Evolutionary conservation across 2,329 filamentous ascomycete genomes (phyloP), one percentile per base, ranked within the genome.

Genomic region (Colletotrichum chlorophyti): DNA sequence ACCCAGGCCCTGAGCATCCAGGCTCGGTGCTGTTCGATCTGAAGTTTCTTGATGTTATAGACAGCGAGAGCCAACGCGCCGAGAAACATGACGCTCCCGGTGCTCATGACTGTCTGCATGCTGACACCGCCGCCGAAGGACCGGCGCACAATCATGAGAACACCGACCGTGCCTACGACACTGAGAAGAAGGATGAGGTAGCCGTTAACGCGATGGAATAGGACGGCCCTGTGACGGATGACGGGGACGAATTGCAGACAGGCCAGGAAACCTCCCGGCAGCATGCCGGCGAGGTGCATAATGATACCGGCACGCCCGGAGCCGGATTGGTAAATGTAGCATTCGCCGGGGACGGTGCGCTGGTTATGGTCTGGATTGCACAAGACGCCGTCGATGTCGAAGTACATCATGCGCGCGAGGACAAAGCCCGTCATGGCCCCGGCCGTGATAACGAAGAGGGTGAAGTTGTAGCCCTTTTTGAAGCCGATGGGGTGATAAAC

Each of bases 1-100:
- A 80, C 71, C 80, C 80, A 82, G 7, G 79, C 75, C 19, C 85
- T 69, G 26, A 88, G 65, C 85, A 88, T 88, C 85, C 84, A 88
- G 3, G 83, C 82, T 1, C 85, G 77, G 60, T 88, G 85, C 64
- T 87, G 80, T 27, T 87, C 83, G 45, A 90, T 83, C 65, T 87
- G 84, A 2, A 87, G 69, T 2, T 75, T 72, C 67, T 83, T 86
- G 68, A 88, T 80, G 61, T 86, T 86, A 66, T 80, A 73, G 27
- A 78, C 79, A 1, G 83, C 81, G 38, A 87, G 58, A 0, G 66
- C 60, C 21, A 83, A 67, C 9, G 76, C 74, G 1, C 68, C 62
- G 0, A 79, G 68, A 2, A 82, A 82, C 8, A 77, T 65, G 26
- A 83, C 72, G 2, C 70, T 77, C 0, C 84, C 65, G 0, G 77